A percentile compares a stretch with the other conserved stretches of the same genome.
These are phyloP conservation scores for Sabuloglossum arenarium DNA, from an alignment of 495 filamentous ascomycete genomes.

Conservation along the genomic window DNA sequence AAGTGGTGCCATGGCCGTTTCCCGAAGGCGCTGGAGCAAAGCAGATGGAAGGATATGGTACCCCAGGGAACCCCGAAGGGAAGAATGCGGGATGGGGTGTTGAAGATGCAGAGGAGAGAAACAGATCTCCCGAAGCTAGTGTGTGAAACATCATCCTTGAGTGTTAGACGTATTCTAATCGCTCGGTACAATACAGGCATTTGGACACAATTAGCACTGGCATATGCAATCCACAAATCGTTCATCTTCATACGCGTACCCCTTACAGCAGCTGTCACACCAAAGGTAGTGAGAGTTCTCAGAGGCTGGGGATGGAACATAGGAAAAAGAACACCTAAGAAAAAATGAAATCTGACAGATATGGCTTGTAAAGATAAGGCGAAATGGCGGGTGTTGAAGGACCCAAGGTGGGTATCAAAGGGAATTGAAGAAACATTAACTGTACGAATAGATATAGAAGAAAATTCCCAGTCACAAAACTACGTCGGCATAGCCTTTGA, in stretches of 20 bases:
- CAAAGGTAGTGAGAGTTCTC: constrained; percentile 75
- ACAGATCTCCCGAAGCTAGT: constrained; percentile 27
- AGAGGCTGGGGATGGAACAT: constrained; percentile 69
- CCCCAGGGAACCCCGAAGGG: constrained; percentile 18
- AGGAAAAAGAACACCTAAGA: constrained; percentile 37
- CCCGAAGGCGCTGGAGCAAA: neutral
- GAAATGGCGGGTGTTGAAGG: neutral
- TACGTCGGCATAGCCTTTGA: neutral
- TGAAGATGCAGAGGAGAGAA: constrained; percentile 25
- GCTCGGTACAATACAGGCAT: constrained; percentile 25
- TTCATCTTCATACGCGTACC: constrained; percentile 92
- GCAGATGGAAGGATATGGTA: constrained; percentile 17
- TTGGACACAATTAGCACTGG: constrained; percentile 80
- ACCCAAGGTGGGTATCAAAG: neutral
- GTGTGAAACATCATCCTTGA: constrained; percentile 12
- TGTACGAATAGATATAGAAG: neutral
- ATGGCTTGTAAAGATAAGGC: neutral
- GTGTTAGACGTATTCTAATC: neutral
- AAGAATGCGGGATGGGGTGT: constrained; percentile 28
- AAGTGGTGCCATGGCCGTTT: constrained; percentile 28
- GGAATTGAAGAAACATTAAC: neutral
- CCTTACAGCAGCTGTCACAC: constrained; percentile 68
- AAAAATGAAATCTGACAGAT: neutral
- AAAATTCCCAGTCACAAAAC: neutral
- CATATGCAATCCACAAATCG: constrained; percentile 94